These are phyloP conservation scores for Yamadazyma mexicana DNA, from an alignment of 1,139 yeast species.

Conservation along the genomic window DNA sequence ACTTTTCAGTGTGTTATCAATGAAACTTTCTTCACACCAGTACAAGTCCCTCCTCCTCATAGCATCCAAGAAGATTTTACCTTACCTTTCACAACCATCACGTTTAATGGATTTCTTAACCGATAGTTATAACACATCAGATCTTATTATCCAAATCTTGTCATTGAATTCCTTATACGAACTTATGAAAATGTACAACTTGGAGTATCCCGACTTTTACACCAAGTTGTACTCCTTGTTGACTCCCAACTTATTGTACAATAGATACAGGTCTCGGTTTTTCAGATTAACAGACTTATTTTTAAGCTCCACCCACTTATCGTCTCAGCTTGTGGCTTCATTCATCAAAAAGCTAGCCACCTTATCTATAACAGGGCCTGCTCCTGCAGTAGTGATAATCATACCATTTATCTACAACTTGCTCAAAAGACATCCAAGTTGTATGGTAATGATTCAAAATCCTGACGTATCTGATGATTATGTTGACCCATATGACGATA, in stretches of 20 bases:
- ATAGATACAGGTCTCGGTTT: constrained; percentile 82
- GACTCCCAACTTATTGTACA: constrained; percentile 72
- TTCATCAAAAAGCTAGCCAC: constrained; percentile 83
- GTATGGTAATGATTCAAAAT: constrained; percentile 85
- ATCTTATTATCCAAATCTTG: constrained; percentile 71
- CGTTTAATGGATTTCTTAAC: constrained; percentile 90
- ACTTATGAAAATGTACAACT: constrained; percentile 75
- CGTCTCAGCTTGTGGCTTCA: constrained; percentile 82
- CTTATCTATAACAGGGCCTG: constrained; percentile 76
- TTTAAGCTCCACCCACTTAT: constrained; percentile 82
- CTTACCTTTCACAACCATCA: constrained; percentile 77
- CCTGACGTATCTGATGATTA: constrained; percentile 30
- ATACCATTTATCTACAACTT: constrained; percentile 91
- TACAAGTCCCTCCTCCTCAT: constrained; percentile 69
- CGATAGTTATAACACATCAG: constrained; percentile 69
- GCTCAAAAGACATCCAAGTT: constrained; percentile 86
- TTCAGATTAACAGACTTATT: constrained; percentile 85
- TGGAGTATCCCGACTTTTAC: constrained; percentile 93
- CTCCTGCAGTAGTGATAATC: constrained; percentile 83
- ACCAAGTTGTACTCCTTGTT: constrained; percentile 77
- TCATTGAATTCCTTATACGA: constrained; percentile 88
- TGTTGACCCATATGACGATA: constrained; percentile 65
- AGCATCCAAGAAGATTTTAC: constrained; percentile 82
- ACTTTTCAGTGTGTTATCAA: constrained; percentile 58
- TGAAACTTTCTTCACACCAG: constrained; percentile 54